Evolutionary conservation across 129 eudicot species (phyloP).

Genomic region (Sambucus nigra): DNA sequence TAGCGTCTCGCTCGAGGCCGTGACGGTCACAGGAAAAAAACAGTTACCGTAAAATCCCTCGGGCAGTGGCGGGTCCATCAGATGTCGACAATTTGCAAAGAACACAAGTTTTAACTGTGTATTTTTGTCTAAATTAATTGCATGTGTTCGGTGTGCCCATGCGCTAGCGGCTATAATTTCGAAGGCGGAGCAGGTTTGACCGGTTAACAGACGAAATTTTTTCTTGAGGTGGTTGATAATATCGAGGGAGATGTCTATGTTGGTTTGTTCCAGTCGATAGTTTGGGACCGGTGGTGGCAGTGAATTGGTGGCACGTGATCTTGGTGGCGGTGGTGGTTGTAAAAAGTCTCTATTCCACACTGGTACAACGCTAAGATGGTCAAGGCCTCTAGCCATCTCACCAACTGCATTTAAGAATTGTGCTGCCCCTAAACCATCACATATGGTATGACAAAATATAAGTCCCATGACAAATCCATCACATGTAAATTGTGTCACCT

Average conservation of each 20-base stretch:
- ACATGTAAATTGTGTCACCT: slow-evolving; percentile 50
- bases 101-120: slow-evolving; percentile 34
- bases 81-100: slow-evolving; percentile 41
- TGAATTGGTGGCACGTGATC: background rate
- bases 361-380: slow-evolving; percentile 29
- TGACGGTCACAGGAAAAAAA: slow-evolving; percentile 41
- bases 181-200: slow-evolving; percentile 27
- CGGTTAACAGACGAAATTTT: slow-evolving; percentile 5
- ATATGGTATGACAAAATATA: slow-evolving; percentile 43
- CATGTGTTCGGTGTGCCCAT: slow-evolving; percentile 39
- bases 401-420: slow-evolving; percentile 51
- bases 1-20: slow-evolving; percentile 18
- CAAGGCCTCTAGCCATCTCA: slow-evolving; percentile 34
- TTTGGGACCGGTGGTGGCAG: slow-evolving; percentile 26
- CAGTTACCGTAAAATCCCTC: slow-evolving; percentile 55
- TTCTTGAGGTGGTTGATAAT: slow-evolving; percentile 35
- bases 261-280: slow-evolving; percentile 41
- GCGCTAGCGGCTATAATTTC: slow-evolving; percentile 40
- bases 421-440: slow-evolving; percentile 66
- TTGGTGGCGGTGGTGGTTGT: slow-evolving; percentile 20
- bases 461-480: slow-evolving; percentile 54
- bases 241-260: slow-evolving; percentile 37
- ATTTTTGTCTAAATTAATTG: slow-evolving; percentile 14
- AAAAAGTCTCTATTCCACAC: slow-evolving; percentile 42
- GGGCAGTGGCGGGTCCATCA: slow-evolving; percentile 33